These are phyloP conservation scores for Anacardium occidentale DNA, from an alignment of 345 rosid species.

Conservation along the genomic window DNA sequence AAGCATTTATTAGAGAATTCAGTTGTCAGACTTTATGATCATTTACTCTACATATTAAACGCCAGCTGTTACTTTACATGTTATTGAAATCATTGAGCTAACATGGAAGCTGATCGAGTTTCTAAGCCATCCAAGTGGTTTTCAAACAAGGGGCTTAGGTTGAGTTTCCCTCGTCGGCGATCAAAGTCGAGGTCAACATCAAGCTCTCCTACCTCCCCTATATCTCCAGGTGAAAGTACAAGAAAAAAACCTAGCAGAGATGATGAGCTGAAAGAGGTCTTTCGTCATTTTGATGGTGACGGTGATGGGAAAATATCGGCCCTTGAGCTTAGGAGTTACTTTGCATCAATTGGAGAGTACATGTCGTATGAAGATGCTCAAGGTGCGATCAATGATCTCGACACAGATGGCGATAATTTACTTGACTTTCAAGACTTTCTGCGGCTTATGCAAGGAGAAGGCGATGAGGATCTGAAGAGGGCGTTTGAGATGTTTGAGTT, in stretches of 20 bases:
- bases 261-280: conserved; percentile 54
- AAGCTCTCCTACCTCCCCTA: conserved; percentile 21
- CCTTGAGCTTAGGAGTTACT: conserved; percentile 59
- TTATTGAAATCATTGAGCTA: neutral
- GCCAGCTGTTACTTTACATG: too few relatives aligned
- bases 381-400: conserved; percentile 53
- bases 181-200: conserved; percentile 25
- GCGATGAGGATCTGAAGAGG: conserved; percentile 52
- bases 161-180: conserved; percentile 27
- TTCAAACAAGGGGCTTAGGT: conserved; percentile 27
- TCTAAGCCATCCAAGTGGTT: conserved; percentile 38
- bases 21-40: neutral
- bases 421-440: conserved; percentile 67
- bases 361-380: conserved; percentile 59
- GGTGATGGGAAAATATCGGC: conserved; percentile 81
- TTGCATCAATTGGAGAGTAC: conserved; percentile 71
- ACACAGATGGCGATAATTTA: conserved; percentile 62
- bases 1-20: neutral
- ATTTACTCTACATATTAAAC: neutral
- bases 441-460: conserved; percentile 50
- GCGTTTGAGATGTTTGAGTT: conserved; percentile 90
- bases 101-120: conserved; percentile 25
- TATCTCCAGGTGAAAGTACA: neutral
- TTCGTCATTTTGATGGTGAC: conserved; percentile 59
- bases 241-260: conserved; percentile 16